Conservation (phyloP, 2,329 filamentous ascomycete genomes). For the Epichloe amarillans region DNA sequence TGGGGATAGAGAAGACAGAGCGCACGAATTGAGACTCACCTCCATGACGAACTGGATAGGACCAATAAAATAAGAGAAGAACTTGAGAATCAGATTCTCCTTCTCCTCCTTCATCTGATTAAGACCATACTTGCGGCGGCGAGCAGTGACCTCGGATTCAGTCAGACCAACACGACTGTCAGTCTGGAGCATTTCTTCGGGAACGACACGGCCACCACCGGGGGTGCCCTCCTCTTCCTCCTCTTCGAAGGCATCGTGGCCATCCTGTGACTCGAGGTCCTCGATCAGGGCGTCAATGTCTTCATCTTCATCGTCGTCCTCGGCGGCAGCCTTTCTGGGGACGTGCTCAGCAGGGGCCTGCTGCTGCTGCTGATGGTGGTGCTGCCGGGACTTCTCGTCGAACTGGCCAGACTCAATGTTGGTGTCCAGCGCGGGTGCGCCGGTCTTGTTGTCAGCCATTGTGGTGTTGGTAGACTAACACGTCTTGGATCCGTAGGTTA, state of each 20-base stretch:
- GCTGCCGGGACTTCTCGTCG: slow-evolving; percentile 43
- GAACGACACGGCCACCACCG: slow-evolving; percentile 46
- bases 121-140: slow-evolving; percentile 61
- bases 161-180: slow-evolving; percentile 61
- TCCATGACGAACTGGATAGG: slow-evolving; percentile 94
- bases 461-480: slow-evolving; percentile 4
- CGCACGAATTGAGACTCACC: slow-evolving; percentile 33
- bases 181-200: slow-evolving; percentile 67
- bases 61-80: slow-evolving; percentile 69
- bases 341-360: slow-evolving; percentile 18
- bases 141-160: slow-evolving; percentile 49
- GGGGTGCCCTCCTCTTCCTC: slow-evolving; percentile 37
- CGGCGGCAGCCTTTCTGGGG: slow-evolving; percentile 29
- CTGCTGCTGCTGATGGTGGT: slow-evolving; percentile 7
- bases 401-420: slow-evolving; percentile 52
- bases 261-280: slow-evolving; percentile 73
- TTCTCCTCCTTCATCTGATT: slow-evolving; percentile 91
- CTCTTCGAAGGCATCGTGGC: slow-evolving; percentile 49
- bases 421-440: slow-evolving; percentile 46
- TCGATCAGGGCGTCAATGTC: slow-evolving; percentile 80
- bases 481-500: neutral
- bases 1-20: neutral
- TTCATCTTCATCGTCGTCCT: slow-evolving; percentile 61
- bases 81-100: slow-evolving; percentile 74
- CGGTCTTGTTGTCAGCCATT: slow-evolving; percentile 43